A percentile compares a stretch with the other conserved stretches of the same genome.
Evolutionary conservation across 345 rosid species (phyloP).

Genomic region (Barbarea vulgaris): DNA sequence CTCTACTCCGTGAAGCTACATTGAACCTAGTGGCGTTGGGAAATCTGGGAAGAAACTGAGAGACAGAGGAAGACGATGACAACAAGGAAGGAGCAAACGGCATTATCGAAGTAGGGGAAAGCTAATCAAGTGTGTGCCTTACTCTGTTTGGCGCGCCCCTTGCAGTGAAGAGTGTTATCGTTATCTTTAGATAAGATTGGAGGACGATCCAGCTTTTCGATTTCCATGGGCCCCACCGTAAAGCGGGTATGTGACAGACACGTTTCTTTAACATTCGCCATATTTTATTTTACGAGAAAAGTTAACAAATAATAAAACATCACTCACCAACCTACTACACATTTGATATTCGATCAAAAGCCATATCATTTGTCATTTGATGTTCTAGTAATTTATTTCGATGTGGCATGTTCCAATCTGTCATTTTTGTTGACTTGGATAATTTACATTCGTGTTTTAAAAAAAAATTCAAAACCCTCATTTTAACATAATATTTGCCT

Average conservation of each 20-base stretch:
- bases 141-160: conserved; percentile 38
- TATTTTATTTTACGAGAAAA: neutral
- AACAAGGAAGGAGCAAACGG: conserved; percentile 58
- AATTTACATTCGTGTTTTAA: neutral
- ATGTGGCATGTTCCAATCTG: neutral
- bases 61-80: conserved; percentile 48
- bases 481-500: neutral
- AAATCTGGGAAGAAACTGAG: conserved; percentile 42
- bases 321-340: neutral
- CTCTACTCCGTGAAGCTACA: conserved; percentile 33
- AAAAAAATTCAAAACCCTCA: neutral
- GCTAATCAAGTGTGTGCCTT: conserved; percentile 24
- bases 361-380: too few relatives aligned
- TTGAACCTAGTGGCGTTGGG: conserved; percentile 31
- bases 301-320: too few relatives aligned
- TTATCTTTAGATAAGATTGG: conserved; percentile 46
- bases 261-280: neutral
- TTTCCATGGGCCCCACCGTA: conserved; percentile 39
- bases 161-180: conserved; percentile 26
- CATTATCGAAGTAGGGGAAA: conserved; percentile 48
- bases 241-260: neutral
- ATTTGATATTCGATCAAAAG: too few relatives aligned
- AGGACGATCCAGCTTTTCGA: conserved; percentile 35
- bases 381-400: too few relatives aligned
- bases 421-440: neutral